Percentiles rank a stretch among this genome's conserved stretches.
Conservation (phyloP, 768 basidiomycete species). For the Panaeolus cyanescens region DNA sequence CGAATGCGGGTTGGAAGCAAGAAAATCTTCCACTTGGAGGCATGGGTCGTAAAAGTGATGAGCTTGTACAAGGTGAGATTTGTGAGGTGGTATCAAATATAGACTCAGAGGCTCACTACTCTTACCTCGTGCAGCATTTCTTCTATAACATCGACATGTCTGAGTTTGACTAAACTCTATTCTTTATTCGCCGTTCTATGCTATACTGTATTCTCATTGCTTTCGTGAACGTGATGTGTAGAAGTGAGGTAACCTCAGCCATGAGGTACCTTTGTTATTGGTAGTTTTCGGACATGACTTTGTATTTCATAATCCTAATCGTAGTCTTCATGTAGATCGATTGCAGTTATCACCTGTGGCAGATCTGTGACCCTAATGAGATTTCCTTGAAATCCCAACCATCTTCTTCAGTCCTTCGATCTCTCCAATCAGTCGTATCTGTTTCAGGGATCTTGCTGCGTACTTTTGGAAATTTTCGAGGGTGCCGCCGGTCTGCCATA, state of each 20-base stretch:
- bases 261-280: neutral
- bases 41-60: slow-evolving; percentile 98
- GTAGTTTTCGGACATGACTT: neutral
- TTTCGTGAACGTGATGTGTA: slow-evolving; percentile 1
- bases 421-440: neutral
- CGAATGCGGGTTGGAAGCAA: slow-evolving; percentile 89
- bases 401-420: neutral
- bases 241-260: neutral
- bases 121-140: slow-evolving; percentile 46
- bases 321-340: neutral
- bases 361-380: slow-evolving; percentile 1
- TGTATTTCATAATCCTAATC: neutral
- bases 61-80: slow-evolving; percentile 74
- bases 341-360: neutral
- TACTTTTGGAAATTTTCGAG: neutral
- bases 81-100: neutral
- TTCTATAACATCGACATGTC: slow-evolving; percentile 64
- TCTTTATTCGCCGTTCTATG: slow-evolving; percentile 2
- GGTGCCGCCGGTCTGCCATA: neutral
- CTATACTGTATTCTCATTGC: neutral
- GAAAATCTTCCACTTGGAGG: slow-evolving; percentile 97
- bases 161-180: slow-evolving; percentile 47
- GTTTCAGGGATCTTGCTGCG: neutral
- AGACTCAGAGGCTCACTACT: neutral
- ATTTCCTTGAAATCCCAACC: neutral